Conservation (phyloP, 345 rosid species). For the Toxicodendron radicans region DNA sequence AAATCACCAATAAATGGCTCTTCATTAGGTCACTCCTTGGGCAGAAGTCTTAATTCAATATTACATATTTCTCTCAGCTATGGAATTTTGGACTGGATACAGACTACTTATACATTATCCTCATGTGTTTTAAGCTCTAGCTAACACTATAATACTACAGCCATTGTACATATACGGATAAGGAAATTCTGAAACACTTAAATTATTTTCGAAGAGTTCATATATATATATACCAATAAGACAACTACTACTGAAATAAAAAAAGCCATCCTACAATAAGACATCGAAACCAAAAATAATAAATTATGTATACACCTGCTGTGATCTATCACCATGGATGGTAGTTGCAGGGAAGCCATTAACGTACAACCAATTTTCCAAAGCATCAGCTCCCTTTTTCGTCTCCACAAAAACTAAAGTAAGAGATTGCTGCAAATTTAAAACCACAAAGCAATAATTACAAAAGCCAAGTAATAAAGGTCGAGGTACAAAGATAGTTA, state of each 20-base stretch:
- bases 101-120: background rate
- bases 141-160: background rate
- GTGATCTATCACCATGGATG: constrained; percentile 95
- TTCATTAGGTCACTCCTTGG: background rate
- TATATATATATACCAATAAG: too few relatives aligned
- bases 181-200: too few relatives aligned
- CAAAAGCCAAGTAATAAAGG: constrained; percentile 2
- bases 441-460: constrained; percentile 18
- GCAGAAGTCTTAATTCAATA: background rate
- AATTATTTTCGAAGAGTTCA: too few relatives aligned
- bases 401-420: constrained; percentile 99
- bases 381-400: constrained; percentile 90
- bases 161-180: background rate
- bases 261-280: background rate
- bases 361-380: constrained; percentile 83
- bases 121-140: background rate
- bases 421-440: constrained; percentile 77
- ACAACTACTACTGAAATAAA: background rate
- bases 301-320: constrained; percentile 48
- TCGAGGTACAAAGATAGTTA: background rate
- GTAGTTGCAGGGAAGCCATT: constrained; percentile 94
- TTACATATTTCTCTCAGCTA: too few relatives aligned
- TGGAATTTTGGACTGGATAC: too few relatives aligned
- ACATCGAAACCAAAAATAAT: background rate
- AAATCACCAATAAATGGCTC: background rate